These are phyloP conservation scores for Phoma herbarum DNA, from an alignment of 2,329 filamentous ascomycete species.

Conservation along the genomic window DNA sequence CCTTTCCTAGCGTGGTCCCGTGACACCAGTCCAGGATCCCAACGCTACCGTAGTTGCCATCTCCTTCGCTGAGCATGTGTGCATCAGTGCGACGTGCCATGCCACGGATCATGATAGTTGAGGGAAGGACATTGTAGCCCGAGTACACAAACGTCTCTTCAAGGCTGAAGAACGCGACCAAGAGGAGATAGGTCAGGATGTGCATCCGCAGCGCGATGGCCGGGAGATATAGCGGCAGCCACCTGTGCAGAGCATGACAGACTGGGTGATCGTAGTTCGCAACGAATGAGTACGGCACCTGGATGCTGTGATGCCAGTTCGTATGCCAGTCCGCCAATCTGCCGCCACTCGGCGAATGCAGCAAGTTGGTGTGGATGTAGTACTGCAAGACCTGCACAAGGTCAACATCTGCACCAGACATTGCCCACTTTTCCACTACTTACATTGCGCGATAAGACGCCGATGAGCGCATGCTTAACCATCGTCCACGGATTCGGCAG, in stretches of 20 bases:
- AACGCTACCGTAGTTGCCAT: conserved; percentile 69
- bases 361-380: conserved; percentile 73
- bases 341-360: conserved; percentile 63
- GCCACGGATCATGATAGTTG: conserved; percentile 64
- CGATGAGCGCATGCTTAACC: conserved; percentile 62
- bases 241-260: conserved; percentile 68
- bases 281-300: conserved; percentile 68
- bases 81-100: conserved; percentile 66
- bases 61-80: conserved; percentile 66
- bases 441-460: conserved; percentile 66
- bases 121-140: conserved; percentile 70
- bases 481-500: conserved; percentile 71
- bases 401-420: background rate
- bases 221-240: conserved; percentile 72
- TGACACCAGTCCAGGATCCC: conserved; percentile 61
- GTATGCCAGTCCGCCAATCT: conserved; percentile 54
- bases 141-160: conserved; percentile 74
- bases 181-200: conserved; percentile 74
- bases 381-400: conserved; percentile 69
- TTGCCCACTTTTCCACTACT: conserved; percentile 27
- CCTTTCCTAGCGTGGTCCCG: conserved; percentile 61
- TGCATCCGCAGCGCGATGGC: conserved; percentile 72
- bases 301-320: conserved; percentile 66
- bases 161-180: conserved; percentile 68
- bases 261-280: conserved; percentile 74